Percentiles rank a stretch among this genome's conserved stretches.
phyloP scores from a whole-genome alignment of 106 monocot genomes.

The Hemerocallis citrina region DNA sequence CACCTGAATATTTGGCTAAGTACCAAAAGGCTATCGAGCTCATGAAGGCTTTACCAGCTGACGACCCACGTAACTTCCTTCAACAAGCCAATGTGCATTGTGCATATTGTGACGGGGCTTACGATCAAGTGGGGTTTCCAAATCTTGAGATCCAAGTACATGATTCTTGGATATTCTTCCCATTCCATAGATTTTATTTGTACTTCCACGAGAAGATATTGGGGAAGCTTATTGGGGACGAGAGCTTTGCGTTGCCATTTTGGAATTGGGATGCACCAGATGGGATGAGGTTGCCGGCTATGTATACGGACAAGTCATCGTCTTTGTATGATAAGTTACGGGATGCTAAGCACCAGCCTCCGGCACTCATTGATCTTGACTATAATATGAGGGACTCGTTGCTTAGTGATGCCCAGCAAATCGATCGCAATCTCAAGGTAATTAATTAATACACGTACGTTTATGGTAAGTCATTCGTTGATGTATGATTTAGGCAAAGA shows the following conservation, averaged over 20 bases:
- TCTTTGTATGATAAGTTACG: conserved; percentile 27
- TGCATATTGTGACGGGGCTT: conserved; percentile 24
- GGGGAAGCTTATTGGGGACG: conserved; percentile 6
- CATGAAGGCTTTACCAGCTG: conserved; percentile 3
- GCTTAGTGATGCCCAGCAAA: conserved; percentile 16
- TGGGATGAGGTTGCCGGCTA: background rate
- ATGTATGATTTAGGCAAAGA: too few species aligned
- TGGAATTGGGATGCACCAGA: conserved; percentile 1
- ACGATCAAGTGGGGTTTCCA: conserved; percentile 12
- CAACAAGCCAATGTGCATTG: conserved; percentile 34
- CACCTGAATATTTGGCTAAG: background rate
- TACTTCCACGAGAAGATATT: conserved; percentile 21
- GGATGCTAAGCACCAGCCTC: conserved; percentile 23
- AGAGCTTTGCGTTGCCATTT: background rate
- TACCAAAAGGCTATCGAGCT: background rate
- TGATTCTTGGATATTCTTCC: conserved; percentile 8
- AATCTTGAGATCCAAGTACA: conserved; percentile 6
- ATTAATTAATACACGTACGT: too few species aligned
- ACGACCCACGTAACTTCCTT: conserved; percentile 23
- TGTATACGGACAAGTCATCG: background rate
- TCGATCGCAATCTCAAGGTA: conserved; percentile 39
- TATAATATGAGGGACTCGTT: conserved; percentile 5
- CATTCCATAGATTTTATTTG: conserved; percentile 8
- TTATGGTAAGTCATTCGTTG: too few species aligned
- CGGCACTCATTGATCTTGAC: conserved; percentile 23